Conservation (phyloP, 768 basidiomycete genomes). For the Phaffia australis region DNA sequence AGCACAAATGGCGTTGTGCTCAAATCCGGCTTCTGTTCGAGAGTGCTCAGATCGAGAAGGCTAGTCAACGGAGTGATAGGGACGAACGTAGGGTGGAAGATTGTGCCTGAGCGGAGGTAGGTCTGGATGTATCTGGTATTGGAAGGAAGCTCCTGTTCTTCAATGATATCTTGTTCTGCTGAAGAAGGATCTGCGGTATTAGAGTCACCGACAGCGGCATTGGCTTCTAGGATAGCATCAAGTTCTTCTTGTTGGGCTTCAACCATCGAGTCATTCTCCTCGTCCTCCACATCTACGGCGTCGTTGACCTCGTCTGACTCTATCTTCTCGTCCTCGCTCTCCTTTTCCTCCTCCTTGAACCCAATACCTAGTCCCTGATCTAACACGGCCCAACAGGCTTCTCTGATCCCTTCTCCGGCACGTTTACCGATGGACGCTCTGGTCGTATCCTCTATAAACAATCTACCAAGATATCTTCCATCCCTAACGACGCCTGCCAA, state of each 20-base stretch:
- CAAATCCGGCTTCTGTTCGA: background rate
- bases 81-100: conserved; percentile 12
- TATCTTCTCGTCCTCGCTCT: background rate
- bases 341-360: conserved; percentile 3
- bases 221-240: background rate
- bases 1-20: background rate
- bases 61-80: background rate
- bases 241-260: too few species aligned
- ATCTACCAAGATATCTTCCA: conserved; percentile 13
- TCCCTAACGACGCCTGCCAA: conserved; percentile 14
- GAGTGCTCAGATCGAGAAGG: background rate
- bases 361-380: conserved; percentile 15
- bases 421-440: conserved; percentile 4
- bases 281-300: background rate
- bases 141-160: too few species aligned
- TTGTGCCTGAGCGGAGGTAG: conserved; percentile 14
- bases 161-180: background rate
- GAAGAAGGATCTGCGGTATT: too few species aligned
- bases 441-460: conserved; percentile 20
- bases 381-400: conserved; percentile 14
- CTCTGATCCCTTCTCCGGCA: conserved; percentile 15
- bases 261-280: background rate
- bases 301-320: background rate
- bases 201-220: background rate
- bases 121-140: conserved; percentile 5